Conservation (phyloP, 257 asterid genomes). For the Henckelia pumila region DNA sequence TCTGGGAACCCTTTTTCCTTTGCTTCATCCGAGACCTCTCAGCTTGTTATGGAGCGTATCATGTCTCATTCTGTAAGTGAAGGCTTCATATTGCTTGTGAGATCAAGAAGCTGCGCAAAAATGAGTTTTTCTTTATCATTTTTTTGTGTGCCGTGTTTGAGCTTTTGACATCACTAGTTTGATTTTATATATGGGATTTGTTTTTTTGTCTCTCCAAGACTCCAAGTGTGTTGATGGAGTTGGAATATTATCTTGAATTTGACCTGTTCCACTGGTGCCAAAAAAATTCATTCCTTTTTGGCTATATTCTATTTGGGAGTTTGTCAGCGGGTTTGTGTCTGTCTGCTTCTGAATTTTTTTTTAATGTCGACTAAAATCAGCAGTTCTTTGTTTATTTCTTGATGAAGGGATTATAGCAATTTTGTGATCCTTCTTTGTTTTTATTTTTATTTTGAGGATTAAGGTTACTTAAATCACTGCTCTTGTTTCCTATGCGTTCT, state of each 20-base stretch:
- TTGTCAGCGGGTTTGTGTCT: constrained; percentile 15
- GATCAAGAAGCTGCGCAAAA: neutral
- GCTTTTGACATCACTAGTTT: neutral
- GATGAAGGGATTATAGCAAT: constrained; percentile 1
- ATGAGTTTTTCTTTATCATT: neutral
- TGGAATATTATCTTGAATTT: constrained; percentile 2
- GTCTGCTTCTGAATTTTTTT: neutral
- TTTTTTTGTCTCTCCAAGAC: neutral
- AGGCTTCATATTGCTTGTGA: neutral
- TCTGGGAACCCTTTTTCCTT: constrained; percentile 91
- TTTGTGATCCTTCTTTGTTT: neutral
- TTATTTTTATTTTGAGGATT: neutral
- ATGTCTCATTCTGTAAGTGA: constrained; percentile 93
- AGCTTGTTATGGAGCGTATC: constrained; percentile 90
- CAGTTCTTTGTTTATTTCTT: neutral
- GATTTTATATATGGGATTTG: neutral
- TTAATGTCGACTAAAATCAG: constrained; percentile 1
- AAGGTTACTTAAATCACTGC: neutral
- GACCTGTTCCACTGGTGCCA: constrained; percentile 20
- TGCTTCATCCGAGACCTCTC: constrained; percentile 81
- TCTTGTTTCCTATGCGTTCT: neutral
- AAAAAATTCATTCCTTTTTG: constrained; percentile 24
- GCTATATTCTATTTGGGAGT: constrained; percentile 27
- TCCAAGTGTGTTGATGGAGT: constrained; percentile 9
- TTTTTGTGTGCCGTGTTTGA: constrained; percentile 3